Evolutionary conservation across 2,329 filamentous ascomycete genomes (phyloP).

Genomic region (Hirsutella thompsonii): DNA sequence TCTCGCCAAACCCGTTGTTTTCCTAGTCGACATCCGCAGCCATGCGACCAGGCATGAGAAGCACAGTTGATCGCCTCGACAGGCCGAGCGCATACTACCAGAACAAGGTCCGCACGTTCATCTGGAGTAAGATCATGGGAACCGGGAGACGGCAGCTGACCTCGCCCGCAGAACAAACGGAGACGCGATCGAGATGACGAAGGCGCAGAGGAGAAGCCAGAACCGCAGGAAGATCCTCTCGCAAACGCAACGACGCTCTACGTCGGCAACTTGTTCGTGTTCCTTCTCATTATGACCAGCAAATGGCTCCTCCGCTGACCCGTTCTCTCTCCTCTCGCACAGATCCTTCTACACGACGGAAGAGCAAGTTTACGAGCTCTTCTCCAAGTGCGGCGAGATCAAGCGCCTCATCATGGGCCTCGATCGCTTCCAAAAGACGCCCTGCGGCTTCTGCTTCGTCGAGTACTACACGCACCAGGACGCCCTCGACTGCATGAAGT

Average conservation of each 20-base stretch:
- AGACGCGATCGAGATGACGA: constrained; percentile 50
- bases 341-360: constrained; percentile 97
- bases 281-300: not conserved
- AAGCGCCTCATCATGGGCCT: constrained; percentile 97
- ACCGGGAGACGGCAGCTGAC: not conserved
- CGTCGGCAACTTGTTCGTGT: constrained; percentile 73
- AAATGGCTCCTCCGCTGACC: not conserved
- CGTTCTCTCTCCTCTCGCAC: constrained; percentile 3
- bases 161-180: constrained; percentile 50
- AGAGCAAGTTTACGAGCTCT: constrained; percentile 96
- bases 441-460: constrained; percentile 98
- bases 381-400: constrained; percentile 93
- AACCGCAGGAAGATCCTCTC: constrained; percentile 53
- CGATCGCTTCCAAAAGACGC: constrained; percentile 93
- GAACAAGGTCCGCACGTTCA: constrained; percentile 48
- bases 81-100: constrained; percentile 89
- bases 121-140: too few species aligned
- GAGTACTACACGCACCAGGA: constrained; percentile 98
- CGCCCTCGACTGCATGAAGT: constrained; percentile 96
- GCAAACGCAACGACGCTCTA: constrained; percentile 88
- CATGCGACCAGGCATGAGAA: constrained; percentile 38
- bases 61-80: constrained; percentile 84
- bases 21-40: constrained; percentile 4
- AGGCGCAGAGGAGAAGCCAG: constrained; percentile 31
- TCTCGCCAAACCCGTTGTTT: not conserved